Conservation (phyloP, 257 asterid genomes). For the Pogostemon cablin region DNA sequence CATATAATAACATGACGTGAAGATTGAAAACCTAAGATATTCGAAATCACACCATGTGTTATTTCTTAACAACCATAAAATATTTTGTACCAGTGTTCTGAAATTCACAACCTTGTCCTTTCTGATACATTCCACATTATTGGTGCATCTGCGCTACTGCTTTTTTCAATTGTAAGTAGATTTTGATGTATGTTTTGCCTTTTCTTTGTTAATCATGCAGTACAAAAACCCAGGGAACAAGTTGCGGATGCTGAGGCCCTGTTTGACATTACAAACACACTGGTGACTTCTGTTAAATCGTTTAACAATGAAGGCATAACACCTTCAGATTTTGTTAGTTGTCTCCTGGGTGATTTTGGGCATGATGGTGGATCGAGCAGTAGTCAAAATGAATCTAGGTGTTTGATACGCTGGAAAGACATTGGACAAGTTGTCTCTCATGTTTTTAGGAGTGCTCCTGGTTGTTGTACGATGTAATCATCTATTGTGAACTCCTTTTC, state of each 20-base stretch:
- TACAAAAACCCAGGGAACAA: conserved; percentile 86
- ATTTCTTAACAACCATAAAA: not conserved
- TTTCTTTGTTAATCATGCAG: conserved; percentile 38
- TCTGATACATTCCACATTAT: not conserved
- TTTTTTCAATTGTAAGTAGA: not conserved
- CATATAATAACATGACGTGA: not conserved
- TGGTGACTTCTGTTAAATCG: conserved; percentile 85
- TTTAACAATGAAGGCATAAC: conserved; percentile 69
- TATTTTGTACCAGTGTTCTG: not conserved
- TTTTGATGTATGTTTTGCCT: conserved; percentile 12
- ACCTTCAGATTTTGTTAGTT: conserved; percentile 73
- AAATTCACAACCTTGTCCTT: not conserved
- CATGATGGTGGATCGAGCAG: conserved; percentile 58
- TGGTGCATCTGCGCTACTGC: not conserved
- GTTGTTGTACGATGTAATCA: conserved; percentile 79
- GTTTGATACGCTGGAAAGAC: conserved; percentile 66
- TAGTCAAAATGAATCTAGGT: conserved; percentile 46
- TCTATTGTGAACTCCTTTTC: not conserved
- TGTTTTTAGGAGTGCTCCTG: conserved; percentile 68
- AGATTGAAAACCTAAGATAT: conserved; percentile 13
- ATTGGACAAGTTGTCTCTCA: conserved; percentile 65
- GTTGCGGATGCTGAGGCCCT: conserved; percentile 96
- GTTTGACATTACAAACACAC: conserved; percentile 79
- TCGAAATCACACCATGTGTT: not conserved
- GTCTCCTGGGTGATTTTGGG: conserved; percentile 69